Evolutionary conservation across 1,284 basidiomycete genomes (phyloP).

Genomic region (Ustilago nuda): DNA sequence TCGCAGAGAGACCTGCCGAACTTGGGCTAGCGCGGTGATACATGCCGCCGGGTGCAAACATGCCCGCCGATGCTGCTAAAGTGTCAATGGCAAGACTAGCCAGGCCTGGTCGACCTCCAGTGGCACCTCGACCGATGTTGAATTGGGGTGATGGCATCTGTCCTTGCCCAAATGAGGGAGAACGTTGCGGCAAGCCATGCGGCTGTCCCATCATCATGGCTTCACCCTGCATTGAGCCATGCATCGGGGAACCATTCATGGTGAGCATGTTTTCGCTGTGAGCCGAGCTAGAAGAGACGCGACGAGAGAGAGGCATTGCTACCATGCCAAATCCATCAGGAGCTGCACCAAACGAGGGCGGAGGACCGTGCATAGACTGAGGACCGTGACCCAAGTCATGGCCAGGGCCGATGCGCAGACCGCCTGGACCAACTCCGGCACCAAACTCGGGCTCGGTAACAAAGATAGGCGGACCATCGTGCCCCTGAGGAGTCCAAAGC

Average conservation of each 20-base stretch:
- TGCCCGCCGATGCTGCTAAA: conserved; percentile 28
- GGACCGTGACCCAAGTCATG: conserved; percentile 14
- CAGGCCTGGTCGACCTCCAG: conserved; percentile 18
- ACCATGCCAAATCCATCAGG: conserved; percentile 30
- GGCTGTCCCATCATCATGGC: conserved; percentile 30
- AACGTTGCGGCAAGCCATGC: conserved; percentile 37
- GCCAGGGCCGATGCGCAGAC: conserved; percentile 30
- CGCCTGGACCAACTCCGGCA: conserved; percentile 21
- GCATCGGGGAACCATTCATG: conserved; percentile 44
- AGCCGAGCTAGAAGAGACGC: conserved; percentile 45
- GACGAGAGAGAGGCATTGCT: conserved; percentile 39
- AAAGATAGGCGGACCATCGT: conserved; percentile 61
- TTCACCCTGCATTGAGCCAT: conserved; percentile 42
- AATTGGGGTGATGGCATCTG: conserved; percentile 48
- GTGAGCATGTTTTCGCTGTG: conserved; percentile 47
- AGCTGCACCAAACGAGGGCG: conserved; percentile 11
- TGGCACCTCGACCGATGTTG: conserved; percentile 26
- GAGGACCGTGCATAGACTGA: conserved; percentile 21
- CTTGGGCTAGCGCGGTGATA: conserved; percentile 36
- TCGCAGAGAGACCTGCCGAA: conserved; percentile 38
- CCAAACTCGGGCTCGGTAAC: conserved; percentile 59
- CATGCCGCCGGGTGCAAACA: conserved; percentile 32
- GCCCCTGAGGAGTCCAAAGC: conserved; percentile 48
- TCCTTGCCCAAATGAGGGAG: conserved; percentile 47
- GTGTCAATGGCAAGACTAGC: conserved; percentile 54